Percentiles rank a stretch among this genome's conserved stretches.
These are phyloP conservation scores for Flaveria robusta DNA, from an alignment of 129 eudicot species.

Conservation along the genomic window DNA sequence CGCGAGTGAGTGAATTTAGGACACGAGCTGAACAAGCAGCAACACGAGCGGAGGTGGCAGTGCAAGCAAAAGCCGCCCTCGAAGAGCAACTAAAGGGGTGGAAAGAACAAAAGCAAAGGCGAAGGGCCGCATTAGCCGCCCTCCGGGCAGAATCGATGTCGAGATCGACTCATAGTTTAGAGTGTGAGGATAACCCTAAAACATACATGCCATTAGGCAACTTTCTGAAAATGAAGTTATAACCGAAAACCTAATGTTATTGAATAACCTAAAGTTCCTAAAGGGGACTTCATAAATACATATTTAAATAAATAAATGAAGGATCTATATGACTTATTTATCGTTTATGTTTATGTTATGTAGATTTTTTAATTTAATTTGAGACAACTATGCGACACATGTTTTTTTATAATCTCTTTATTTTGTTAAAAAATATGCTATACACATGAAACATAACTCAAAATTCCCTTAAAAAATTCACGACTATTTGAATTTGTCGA, in stretches of 20 bases:
- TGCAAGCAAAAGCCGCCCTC: slow-evolving; percentile 49
- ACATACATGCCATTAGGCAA: slow-evolving; percentile 52
- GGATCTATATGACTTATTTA: neutral
- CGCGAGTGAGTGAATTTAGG: slow-evolving; percentile 60
- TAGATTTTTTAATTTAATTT: too few species aligned
- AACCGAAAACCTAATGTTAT: neutral
- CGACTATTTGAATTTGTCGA: too few species aligned
- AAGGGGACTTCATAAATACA: neutral
- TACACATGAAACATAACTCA: too few species aligned
- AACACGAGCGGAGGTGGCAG: slow-evolving; percentile 72
- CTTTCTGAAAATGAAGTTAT: slow-evolving; percentile 49
- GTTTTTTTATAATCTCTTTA: too few species aligned
- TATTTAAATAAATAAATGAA: neutral
- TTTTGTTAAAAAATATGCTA: too few species aligned
- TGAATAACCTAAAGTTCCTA: neutral
- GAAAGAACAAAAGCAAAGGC: slow-evolving; percentile 51
- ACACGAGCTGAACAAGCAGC: slow-evolving; percentile 66
- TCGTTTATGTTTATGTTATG: neutral
- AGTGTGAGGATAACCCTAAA: slow-evolving; percentile 41
- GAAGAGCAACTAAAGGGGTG: slow-evolving; percentile 56
- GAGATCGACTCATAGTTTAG: slow-evolving; percentile 38
- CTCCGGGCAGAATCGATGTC: slow-evolving; percentile 55
- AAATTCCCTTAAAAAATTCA: too few species aligned
- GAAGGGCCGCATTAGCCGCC: slow-evolving; percentile 63
- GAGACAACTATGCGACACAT: neutral